Evolutionary conservation across 2,329 filamentous ascomycete species (phyloP).

Genomic region (Cryphonectria radicalis): DNA sequence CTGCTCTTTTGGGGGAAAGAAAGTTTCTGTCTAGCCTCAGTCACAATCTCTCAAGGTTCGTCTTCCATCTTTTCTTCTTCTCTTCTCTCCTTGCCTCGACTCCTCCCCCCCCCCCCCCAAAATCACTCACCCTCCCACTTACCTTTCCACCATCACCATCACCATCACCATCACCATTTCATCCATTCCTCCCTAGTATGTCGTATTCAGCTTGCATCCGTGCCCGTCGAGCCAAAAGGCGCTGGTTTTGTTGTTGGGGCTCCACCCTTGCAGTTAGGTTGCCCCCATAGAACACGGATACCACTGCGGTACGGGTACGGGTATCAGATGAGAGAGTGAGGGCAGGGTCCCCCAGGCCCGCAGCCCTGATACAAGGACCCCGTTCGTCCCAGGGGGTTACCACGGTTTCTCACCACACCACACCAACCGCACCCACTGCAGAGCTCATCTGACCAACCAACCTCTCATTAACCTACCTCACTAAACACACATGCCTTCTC

Average conservation of each 20-base stretch:
- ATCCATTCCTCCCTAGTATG: neutral
- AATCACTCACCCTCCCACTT: too few species aligned
- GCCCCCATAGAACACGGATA: neutral
- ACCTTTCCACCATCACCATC: neutral
- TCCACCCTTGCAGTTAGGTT: slow-evolving; percentile 3
- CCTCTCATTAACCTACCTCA: neutral
- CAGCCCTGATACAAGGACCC: slow-evolving; percentile 20
- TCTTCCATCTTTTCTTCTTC: neutral
- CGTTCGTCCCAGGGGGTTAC: slow-evolving; percentile 1
- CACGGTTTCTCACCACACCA: slow-evolving; percentile 5
- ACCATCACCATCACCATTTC: neutral
- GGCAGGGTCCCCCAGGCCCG: slow-evolving; percentile 7
- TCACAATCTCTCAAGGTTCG: neutral
- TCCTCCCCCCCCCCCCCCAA: too few species aligned
- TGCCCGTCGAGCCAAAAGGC: neutral
- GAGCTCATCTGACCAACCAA: neutral
- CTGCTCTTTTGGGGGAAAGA: neutral
- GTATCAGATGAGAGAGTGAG: neutral
- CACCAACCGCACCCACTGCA: too few species aligned
- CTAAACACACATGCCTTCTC: neutral
- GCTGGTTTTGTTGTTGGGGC: neutral
- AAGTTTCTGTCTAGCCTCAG: neutral
- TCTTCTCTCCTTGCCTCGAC: neutral
- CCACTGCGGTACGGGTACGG: neutral
- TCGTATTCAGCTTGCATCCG: neutral